A percentile compares a stretch with the other conserved stretches of the same genome.
Evolutionary conservation across 73 alveolate species (phyloP).

Genomic region (Uronychia setigera): DNA sequence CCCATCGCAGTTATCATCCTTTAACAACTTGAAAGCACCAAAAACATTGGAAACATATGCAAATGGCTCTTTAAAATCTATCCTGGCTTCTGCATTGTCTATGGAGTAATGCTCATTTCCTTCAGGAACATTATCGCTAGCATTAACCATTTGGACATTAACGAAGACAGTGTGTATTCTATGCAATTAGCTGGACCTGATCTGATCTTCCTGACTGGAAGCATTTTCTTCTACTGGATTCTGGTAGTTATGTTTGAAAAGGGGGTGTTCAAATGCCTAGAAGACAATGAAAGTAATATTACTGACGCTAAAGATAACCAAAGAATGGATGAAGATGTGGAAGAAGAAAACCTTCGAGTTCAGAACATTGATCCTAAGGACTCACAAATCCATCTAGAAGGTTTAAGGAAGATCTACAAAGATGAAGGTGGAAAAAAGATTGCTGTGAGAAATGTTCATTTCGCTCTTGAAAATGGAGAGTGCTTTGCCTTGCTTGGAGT

Average conservation of each 20-base stretch:
- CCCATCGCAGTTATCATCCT: slow-evolving; percentile 64
- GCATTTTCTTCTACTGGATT: slow-evolving; percentile 46
- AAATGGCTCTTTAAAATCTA: slow-evolving; percentile 84
- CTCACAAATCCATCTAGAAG: slow-evolving; percentile 55
- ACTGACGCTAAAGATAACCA: slow-evolving; percentile 23
- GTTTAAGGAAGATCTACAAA: slow-evolving; percentile 71
- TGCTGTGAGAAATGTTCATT: slow-evolving; percentile 93
- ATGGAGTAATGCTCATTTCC: slow-evolving; percentile 80
- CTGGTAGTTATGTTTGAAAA: slow-evolving; percentile 36
- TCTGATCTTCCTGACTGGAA: slow-evolving; percentile 26
- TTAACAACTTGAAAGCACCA: slow-evolving; percentile 67
- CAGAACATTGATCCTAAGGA: slow-evolving; percentile 62
- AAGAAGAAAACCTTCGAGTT: slow-evolving; percentile 69
- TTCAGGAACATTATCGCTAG: slow-evolving; percentile 27
- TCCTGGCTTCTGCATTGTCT: slow-evolving; percentile 93
- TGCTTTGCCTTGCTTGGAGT: slow-evolving; percentile 86
- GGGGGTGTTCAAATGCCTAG: slow-evolving; percentile 3
- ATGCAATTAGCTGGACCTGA: slow-evolving; percentile 47
- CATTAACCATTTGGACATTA: not conserved
- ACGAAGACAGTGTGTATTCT: not conserved
- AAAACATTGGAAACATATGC: slow-evolving; percentile 61
- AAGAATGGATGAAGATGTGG: slow-evolving; percentile 79
- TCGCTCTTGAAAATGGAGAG: slow-evolving; percentile 84
- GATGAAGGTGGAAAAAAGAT: slow-evolving; percentile 71
- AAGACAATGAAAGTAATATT: slow-evolving; percentile 24